Base-by-base conservation (phyloP, 352 stramenopile species). In the Pilasporangium apinafurcum region DNA sequence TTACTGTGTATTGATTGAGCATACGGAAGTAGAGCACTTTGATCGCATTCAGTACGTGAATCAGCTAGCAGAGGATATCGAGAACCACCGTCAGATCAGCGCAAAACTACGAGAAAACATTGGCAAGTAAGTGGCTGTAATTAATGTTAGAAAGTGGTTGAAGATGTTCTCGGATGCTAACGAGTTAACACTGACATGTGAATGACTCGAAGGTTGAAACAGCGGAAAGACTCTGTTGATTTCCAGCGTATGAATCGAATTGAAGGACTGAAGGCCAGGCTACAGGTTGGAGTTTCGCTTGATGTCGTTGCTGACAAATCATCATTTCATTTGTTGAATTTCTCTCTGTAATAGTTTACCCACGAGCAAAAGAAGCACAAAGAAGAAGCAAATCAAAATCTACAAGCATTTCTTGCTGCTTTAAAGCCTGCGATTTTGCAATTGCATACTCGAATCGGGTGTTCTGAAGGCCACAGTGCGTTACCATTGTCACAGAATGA, bases 11-110 rank as follows among this genome's bases (percentile, higher is more conserved):
- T 30, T 31, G 14, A n/a, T 12, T 22, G 26, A 28, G 8, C 21
- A 39, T 22, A 80, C 62, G 46, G 77, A 90, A 41, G 59, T 79
- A 25, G 77, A 87, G 31, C 77, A 90, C 32, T 90, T 92, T 52
- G 80, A 87, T 39, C 64, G 75, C 14, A 87, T 92, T 31, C 80
- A 92, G 45, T 63, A 85, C 16, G 77, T 90, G 9, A 92, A 92
- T 33, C 71, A 84, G 52, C 50, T 92, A 2, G 77, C 75, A 3
- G 73, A 92, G 46, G 80, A 92, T 35, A 89, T 92, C 18, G 80
- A 92, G 40, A 75, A 73, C 22, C 73, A 87, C 48, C 68, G 80
- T 5, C 53, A 75, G 40, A 62, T 85, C 18, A 87, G 74, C 43
- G 66, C 65, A 6, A 83, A 77, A 37, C 52, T 92, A 10, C 72